phyloP scores from a whole-genome alignment of 345 rosid species.

The Balakata baccata region DNA sequence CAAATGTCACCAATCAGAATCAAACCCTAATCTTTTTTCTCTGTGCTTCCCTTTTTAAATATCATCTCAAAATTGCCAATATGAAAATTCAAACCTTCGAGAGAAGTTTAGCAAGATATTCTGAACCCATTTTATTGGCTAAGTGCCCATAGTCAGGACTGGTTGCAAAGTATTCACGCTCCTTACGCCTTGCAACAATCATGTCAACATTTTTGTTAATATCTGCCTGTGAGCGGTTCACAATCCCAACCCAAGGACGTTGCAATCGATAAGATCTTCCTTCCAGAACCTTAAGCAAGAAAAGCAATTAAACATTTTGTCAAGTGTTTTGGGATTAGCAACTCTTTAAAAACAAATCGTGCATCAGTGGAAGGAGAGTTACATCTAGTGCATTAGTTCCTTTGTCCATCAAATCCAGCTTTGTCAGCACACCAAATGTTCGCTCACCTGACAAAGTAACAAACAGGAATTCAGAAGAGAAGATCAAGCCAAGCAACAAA shows the following conservation, averaged over 20 bases:
- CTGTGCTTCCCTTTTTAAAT: background rate
- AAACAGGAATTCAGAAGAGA: slow-evolving; percentile 2
- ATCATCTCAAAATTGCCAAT: background rate
- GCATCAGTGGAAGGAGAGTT: slow-evolving; percentile 1
- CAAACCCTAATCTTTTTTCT: background rate
- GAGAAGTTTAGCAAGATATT: slow-evolving; percentile 88
- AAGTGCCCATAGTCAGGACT: slow-evolving; percentile 95
- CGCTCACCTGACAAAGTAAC: slow-evolving; percentile 58
- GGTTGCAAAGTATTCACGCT: slow-evolving; percentile 80
- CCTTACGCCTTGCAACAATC: slow-evolving; percentile 84
- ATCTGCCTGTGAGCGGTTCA: slow-evolving; percentile 97
- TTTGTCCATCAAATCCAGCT: slow-evolving; percentile 96
- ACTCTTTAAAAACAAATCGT: background rate
- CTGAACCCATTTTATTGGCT: slow-evolving; percentile 92
- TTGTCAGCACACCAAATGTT: slow-evolving; percentile 96
- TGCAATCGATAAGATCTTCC: slow-evolving; percentile 86
- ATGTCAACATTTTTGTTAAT: slow-evolving; percentile 84
- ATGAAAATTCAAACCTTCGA: slow-evolving; percentile 56
- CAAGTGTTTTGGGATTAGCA: background rate
- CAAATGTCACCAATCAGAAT: slow-evolving; percentile 23
- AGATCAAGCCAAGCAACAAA: background rate
- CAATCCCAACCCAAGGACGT: slow-evolving; percentile 97
- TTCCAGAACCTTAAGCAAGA: slow-evolving; percentile 66
- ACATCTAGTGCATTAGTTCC: slow-evolving; percentile 96
- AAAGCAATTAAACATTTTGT: background rate